A percentile compares a stretch with the other conserved stretches of the same genome.
Conservation (phyloP, 2,329 filamentous ascomycete species). For the Cytospora schulzeri region DNA sequence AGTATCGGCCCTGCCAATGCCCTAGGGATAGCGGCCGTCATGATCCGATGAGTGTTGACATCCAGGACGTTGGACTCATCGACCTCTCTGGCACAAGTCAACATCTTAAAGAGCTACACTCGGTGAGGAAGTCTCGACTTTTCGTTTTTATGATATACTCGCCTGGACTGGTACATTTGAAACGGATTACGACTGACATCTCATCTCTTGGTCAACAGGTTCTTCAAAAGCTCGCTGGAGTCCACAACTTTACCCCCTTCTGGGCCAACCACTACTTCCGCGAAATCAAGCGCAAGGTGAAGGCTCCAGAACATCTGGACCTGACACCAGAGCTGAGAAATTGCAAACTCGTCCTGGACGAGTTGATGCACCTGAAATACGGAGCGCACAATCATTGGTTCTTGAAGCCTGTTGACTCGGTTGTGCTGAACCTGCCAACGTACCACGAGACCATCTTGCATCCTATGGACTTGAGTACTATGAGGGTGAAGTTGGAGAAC, state of each 20-base stretch:
- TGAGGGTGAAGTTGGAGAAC: conserved; percentile 72
- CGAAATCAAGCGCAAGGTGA: background rate
- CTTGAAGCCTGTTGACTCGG: conserved; percentile 83
- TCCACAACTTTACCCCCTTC: background rate
- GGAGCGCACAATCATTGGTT: conserved; percentile 71
- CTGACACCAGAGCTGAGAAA: conserved; percentile 76
- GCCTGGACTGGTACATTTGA: no score
- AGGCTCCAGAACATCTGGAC: background rate
- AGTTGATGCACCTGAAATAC: conserved; percentile 76
- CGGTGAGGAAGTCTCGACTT: background rate
- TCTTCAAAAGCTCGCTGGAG: background rate
- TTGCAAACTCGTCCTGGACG: conserved; percentile 77
- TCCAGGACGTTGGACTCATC: background rate
- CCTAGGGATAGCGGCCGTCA: background rate
- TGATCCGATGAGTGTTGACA: background rate
- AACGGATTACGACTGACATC: background rate
- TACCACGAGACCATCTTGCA: conserved; percentile 95
- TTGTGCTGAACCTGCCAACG: conserved; percentile 84
- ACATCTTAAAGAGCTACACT: background rate
- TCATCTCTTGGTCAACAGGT: background rate
- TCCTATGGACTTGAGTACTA: conserved; percentile 84
- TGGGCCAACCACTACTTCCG: background rate
- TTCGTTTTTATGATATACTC: no score
- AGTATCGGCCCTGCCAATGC: background rate
- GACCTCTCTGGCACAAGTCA: background rate